Evolutionary conservation across 768 basidiomycete genomes (phyloP).

Genomic region (Collybia sordida): DNA sequence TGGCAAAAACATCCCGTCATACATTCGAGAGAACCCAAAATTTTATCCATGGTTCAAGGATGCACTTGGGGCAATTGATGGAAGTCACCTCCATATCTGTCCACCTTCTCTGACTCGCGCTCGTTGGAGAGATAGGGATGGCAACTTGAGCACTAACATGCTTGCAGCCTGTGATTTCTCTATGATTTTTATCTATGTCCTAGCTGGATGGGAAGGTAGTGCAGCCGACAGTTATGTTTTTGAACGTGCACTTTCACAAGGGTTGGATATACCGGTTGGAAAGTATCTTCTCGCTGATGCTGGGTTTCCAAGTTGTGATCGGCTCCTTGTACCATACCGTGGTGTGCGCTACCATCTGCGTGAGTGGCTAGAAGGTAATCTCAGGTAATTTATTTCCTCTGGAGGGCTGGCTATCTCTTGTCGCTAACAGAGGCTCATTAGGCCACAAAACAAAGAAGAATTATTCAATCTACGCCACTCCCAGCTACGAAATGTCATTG

Average conservation of each 20-base stretch:
- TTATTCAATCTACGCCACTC: constrained; percentile 25
- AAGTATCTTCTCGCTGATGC: constrained; percentile 21
- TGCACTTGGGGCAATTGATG: constrained; percentile 20
- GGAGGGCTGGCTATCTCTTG: neutral
- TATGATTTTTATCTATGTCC: constrained; percentile 22
- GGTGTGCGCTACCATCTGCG: constrained; percentile 25
- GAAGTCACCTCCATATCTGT: constrained; percentile 5
- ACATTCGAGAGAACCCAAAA: constrained; percentile 13
- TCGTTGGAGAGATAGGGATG: too few relatives aligned
- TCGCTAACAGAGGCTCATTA: neutral
- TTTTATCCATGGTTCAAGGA: constrained; percentile 22
- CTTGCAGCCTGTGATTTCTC: too few relatives aligned
- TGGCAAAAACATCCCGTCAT: too few relatives aligned
- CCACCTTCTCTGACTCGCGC: too few relatives aligned
- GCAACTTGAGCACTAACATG: too few relatives aligned
- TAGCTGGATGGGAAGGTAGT: constrained; percentile 26
- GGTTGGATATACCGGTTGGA: constrained; percentile 14
- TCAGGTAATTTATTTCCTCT: constrained; percentile 2
- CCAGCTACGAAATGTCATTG: constrained; percentile 22
- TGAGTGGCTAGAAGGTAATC: constrained; percentile 18
- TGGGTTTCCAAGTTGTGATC: constrained; percentile 19
- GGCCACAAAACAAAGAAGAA: constrained; percentile 21
- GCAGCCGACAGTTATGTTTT: constrained; percentile 17
- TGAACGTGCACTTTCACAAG: constrained; percentile 10
- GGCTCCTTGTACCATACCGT: constrained; percentile 23